Evolutionary conservation across 768 basidiomycete genomes (phyloP), one percentile per base, ranked within the genome.

Genomic region (Boletus tylopilopsis): DNA sequence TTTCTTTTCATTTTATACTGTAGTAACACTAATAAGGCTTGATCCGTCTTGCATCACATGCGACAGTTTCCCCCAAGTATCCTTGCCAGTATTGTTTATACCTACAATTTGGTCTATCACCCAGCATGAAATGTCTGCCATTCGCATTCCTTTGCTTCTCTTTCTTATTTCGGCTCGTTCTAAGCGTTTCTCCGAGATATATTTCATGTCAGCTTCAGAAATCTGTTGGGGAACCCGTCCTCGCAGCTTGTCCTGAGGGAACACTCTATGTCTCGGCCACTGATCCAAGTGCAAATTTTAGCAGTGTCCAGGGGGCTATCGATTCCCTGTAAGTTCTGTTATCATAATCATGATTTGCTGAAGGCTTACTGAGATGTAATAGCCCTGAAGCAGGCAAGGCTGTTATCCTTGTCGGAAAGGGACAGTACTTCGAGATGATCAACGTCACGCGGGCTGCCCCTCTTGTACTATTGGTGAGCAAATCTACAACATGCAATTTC

Each of bases 401-500:
- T 0, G 68, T 68, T 2, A 81, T 86, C 32, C 74, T 85, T 22
- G 71, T 87, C 33, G 83, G 72, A 0, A 66, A 68, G 46, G 85
- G 85, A 7, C 71, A 76, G 41, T 87, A 85, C 51, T 74, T 76
- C 42, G 84, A 85, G 64, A 75, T 72, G 1, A 59, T 86, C 5
- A 84, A 81, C 42, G 68, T 86, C 18, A 77, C 81, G 0, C 71
- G 81, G 35, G 62, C 60, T 43, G 79, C 69, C 2, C 78, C 82
- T 16, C 64, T 85, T 32, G 82, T 78, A 0, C 67, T 86, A 19
- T 66, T 87, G 25, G 84, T 82, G 54, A 54, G 42, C 2, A 2
- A 65, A 27, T 34, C 42, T 40, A 34, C 24, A 10, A 35, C 42
- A 13, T 19, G 3, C 10, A 15, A 29, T 10, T 25, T 10, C 27